Conservation (phyloP, 1,284 basidiomycete species). For the Anthracocystis setariae region DNA sequence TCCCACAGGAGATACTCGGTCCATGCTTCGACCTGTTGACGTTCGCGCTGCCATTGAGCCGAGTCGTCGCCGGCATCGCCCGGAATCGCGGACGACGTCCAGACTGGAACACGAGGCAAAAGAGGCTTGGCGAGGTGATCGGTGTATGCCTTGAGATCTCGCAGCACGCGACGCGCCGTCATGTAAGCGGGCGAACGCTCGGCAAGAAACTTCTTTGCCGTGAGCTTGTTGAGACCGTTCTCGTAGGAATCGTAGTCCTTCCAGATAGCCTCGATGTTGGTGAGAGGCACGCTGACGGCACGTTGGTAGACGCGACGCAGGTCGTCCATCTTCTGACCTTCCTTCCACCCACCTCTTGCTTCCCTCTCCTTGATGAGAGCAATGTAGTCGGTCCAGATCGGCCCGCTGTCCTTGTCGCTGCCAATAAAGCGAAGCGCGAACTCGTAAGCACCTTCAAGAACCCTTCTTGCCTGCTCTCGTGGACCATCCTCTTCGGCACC, state of each 20-base stretch:
- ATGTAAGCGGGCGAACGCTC: conserved; percentile 86
- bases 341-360: conserved; percentile 76
- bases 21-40: conserved; percentile 83
- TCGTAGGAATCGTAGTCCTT: conserved; percentile 94
- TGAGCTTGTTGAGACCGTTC: conserved; percentile 87
- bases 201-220: conserved; percentile 93
- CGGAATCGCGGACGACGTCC: conserved; percentile 38
- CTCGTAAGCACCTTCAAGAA: conserved; percentile 89
- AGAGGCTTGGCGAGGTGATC: conserved; percentile 69
- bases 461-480: conserved; percentile 74
- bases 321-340: conserved; percentile 92
- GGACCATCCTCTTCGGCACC: conserved; percentile 70
- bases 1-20: conserved; percentile 94
- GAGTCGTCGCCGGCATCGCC: conserved; percentile 73
- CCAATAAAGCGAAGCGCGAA: conserved; percentile 91
- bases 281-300: conserved; percentile 90
- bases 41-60: conserved; percentile 72
- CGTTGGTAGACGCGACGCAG: conserved; percentile 91
- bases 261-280: conserved; percentile 94
- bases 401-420: conserved; percentile 73
- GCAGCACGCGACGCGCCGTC: conserved; percentile 89
- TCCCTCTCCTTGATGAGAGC: conserved; percentile 83
- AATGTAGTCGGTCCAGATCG: conserved; percentile 77
- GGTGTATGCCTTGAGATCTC: conserved; percentile 77
- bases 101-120: conserved; percentile 58